Evolutionary conservation across 108 stramenopile genomes (phyloP).

Genomic region (Cylindrotheca closterium): DNA sequence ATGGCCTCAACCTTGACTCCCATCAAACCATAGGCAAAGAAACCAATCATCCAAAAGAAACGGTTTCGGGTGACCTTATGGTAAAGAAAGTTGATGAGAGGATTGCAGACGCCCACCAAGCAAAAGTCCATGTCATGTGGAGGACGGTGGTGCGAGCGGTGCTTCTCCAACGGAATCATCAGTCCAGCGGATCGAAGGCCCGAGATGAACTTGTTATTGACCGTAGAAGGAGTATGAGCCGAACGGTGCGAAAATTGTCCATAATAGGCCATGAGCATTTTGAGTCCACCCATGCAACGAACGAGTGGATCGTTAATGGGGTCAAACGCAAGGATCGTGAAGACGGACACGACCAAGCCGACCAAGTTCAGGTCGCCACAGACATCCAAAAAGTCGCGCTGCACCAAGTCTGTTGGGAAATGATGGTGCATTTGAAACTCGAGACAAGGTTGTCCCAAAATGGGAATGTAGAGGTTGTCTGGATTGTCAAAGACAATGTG

Average conservation of each 20-base stretch:
- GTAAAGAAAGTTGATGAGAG: background rate
- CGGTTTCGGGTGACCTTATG: background rate
- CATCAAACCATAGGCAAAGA: background rate
- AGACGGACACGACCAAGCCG: background rate
- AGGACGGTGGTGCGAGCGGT: background rate
- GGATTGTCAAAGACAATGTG: slow-evolving; percentile 1
- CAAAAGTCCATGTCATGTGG: background rate
- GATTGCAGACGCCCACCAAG: background rate
- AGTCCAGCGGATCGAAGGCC: background rate
- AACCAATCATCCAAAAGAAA: background rate
- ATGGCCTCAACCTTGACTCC: background rate
- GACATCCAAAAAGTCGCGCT: background rate
- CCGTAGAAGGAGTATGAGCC: background rate
- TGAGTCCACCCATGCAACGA: background rate
- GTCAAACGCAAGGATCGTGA: background rate
- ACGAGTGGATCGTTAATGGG: background rate
- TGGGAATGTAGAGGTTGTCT: background rate
- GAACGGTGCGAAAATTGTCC: background rate
- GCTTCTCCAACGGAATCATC: background rate
- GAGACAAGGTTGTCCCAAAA: background rate
- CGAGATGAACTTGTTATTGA: background rate
- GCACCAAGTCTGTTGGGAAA: background rate
- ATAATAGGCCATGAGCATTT: background rate
- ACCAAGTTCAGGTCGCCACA: background rate
- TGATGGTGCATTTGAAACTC: slow-evolving; percentile 1